Base-by-base conservation (phyloP, 2,329 filamentous ascomycete genomes). In the Dactylella cylindrospora region DNA sequence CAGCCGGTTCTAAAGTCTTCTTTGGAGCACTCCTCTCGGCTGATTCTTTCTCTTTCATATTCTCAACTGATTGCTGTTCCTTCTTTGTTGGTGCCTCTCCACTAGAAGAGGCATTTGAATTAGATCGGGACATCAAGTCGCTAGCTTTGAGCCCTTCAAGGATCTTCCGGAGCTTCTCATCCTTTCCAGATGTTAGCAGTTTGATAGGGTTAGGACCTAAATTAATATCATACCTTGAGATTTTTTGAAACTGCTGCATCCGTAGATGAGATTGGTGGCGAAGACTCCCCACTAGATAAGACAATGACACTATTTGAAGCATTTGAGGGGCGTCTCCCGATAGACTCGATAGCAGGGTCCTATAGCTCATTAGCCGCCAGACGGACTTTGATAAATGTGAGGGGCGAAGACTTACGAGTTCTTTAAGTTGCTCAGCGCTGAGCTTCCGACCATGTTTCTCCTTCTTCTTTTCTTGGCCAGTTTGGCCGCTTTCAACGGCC, bases 291-390 rank as follows among this genome's bases (percentile, higher is more conserved):
- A 8, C 25, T 54, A 10, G 57, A 62, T 4, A 40, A n/a, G 10
- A 40, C 20, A 12, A 41, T 38, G 25, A 19, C 36, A 6, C 36
- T 23, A 13, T 22, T 5, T 8, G 36, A 33, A n/a, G 33, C 57
- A 22, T 31, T 39, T n/a, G 50, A 53, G 3, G n/a, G 15, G 32
- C 41, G 38, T 38, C 57, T 49, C 23, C 51, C 57, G 23, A 62
- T 38, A 31, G 43, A 62, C 22, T 50, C 10, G 28, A 62, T 62
- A 25, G 57, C 57, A 10, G 57, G 43, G 26, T 62, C 57, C 57
- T 62, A 32, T 36, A 5, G 12, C 4, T 17, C 20, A 25, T 54
- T 25, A 54, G 50, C 10, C 23, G 10, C 23, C n/a, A 10, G n/a
- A n/a, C n/a, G n/a, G n/a, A n/a, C n/a, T n/a, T n/a, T n/a, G n/a